Conservation (phyloP, 768 basidiomycete genomes). For the Termitomyces sp. region DNA sequence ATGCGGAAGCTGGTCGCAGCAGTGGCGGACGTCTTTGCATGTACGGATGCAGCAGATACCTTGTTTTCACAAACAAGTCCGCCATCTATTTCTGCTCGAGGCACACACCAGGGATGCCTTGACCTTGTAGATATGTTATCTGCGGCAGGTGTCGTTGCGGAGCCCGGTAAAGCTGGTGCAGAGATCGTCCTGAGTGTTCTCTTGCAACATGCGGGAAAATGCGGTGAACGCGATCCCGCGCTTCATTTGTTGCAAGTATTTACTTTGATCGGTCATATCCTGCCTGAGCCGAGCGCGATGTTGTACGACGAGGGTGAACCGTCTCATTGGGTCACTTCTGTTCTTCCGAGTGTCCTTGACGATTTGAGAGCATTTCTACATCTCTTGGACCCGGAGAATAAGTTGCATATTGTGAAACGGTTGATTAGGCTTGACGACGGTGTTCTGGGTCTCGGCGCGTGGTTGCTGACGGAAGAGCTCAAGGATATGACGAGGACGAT, state of each 20-base stretch:
- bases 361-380: conserved; percentile 54
- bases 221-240: conserved; percentile 47
- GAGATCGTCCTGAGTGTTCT: conserved; percentile 52
- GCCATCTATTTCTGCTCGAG: conserved; percentile 36
- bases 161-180: conserved; percentile 34
- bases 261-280: conserved; percentile 49
- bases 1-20: conserved; percentile 38
- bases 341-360: conserved; percentile 51
- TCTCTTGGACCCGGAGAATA: conserved; percentile 50
- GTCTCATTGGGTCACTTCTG: conserved; percentile 44
- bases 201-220: conserved; percentile 40
- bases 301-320: conserved; percentile 25
- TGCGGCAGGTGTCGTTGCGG: conserved; percentile 22
- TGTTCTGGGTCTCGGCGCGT: conserved; percentile 55
- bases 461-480: conserved; percentile 63
- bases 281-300: conserved; percentile 32
- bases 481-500: conserved; percentile 41
- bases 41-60: conserved; percentile 40
- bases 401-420: conserved; percentile 46
- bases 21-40: conserved; percentile 51
- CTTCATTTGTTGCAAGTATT: conserved; percentile 52
- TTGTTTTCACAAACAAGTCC: conserved; percentile 33
- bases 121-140: conserved; percentile 41
- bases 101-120: conserved; percentile 45
- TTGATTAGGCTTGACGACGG: conserved; percentile 55